These are phyloP conservation scores for Russula brevipes DNA, from an alignment of 768 basidiomycete genomes.

Conservation along the genomic window DNA sequence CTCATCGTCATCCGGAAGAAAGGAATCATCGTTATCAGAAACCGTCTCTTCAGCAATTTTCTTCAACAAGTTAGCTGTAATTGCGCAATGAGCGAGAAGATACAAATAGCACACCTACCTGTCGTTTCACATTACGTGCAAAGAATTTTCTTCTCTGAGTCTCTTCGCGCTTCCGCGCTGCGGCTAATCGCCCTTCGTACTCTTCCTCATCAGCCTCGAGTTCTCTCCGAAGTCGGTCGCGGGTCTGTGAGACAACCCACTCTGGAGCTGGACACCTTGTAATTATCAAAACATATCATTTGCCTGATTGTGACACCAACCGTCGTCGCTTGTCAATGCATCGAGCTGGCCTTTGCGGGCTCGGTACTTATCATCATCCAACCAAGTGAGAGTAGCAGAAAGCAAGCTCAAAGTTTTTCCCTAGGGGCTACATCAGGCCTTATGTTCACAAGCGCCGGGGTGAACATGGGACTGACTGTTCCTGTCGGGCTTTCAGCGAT, in stretches of 20 bases:
- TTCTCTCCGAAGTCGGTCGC: slow-evolving; percentile 56
- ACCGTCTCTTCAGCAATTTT: slow-evolving; percentile 23
- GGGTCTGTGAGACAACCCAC: slow-evolving; percentile 73
- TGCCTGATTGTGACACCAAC: slow-evolving; percentile 27
- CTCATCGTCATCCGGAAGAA: slow-evolving; percentile 20
- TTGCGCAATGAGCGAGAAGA: background rate
- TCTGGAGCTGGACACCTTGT: slow-evolving; percentile 45
- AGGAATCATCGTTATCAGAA: slow-evolving; percentile 8
- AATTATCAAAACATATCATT: background rate
- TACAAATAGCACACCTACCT: slow-evolving; percentile 45
- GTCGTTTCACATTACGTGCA: slow-evolving; percentile 56
- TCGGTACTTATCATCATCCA: slow-evolving; percentile 62
- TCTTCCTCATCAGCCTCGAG: slow-evolving; percentile 64
- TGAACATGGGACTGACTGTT: slow-evolving; percentile 48
- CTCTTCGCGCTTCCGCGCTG: slow-evolving; percentile 61
- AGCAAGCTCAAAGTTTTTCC: slow-evolving; percentile 84
- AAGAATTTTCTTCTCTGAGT: slow-evolving; percentile 47
- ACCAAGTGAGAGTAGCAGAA: slow-evolving; percentile 71
- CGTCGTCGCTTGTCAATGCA: slow-evolving; percentile 31
- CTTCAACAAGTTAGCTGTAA: background rate
- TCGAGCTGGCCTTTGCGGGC: slow-evolving; percentile 61
- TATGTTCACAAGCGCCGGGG: background rate
- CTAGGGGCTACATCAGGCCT: slow-evolving; percentile 35
- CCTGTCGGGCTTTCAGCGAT: slow-evolving; percentile 89
- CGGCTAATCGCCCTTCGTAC: slow-evolving; percentile 52